These are phyloP conservation scores for Moesziomyces aphidis DNA, from an alignment of 1,284 basidiomycete species.

Conservation along the genomic window DNA sequence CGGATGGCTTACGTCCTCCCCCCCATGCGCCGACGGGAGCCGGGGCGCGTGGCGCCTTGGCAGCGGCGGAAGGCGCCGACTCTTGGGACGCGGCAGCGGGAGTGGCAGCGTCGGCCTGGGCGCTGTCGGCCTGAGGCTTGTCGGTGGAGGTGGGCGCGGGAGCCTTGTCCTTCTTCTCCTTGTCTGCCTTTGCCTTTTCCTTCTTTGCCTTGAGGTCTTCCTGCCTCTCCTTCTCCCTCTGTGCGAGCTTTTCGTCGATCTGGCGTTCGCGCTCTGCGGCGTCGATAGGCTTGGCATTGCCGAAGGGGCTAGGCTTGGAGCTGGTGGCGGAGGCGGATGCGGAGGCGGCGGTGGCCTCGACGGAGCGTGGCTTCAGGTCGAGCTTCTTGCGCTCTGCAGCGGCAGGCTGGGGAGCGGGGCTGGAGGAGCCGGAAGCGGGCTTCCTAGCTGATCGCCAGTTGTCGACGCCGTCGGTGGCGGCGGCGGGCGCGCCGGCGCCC, in stretches of 20 bases:
- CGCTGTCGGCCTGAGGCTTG: not conserved
- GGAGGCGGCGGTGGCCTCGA: constrained; percentile 73
- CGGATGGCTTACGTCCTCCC: constrained; percentile 56
- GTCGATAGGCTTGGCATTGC: constrained; percentile 90
- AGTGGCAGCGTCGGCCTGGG: constrained; percentile 7
- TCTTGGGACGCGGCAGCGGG: constrained; percentile 22
- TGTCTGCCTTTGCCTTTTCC: constrained; percentile 57
- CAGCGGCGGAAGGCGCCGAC: constrained; percentile 17
- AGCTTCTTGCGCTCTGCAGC: constrained; percentile 63
- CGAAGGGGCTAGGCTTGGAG: constrained; percentile 77
- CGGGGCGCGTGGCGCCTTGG: constrained; percentile 31
- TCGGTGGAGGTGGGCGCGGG: constrained; percentile 13
- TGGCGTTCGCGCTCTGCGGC: constrained; percentile 80
- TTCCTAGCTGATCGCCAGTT: constrained; percentile 53
- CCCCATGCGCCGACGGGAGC: constrained; percentile 60
- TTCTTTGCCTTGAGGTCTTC: constrained; percentile 51
- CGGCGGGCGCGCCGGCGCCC: constrained; percentile 3
- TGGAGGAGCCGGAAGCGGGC: constrained; percentile 38
- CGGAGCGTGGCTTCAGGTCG: constrained; percentile 64
- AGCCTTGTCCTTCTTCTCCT: constrained; percentile 38
- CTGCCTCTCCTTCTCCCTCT: constrained; percentile 57
- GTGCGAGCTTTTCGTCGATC: constrained; percentile 72
- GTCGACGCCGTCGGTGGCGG: constrained; percentile 18
- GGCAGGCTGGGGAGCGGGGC: constrained; percentile 38
- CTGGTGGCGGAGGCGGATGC: constrained; percentile 78